Conservation (phyloP, 192 early-diverging fungal species). For the Backusella tuberculispora region DNA sequence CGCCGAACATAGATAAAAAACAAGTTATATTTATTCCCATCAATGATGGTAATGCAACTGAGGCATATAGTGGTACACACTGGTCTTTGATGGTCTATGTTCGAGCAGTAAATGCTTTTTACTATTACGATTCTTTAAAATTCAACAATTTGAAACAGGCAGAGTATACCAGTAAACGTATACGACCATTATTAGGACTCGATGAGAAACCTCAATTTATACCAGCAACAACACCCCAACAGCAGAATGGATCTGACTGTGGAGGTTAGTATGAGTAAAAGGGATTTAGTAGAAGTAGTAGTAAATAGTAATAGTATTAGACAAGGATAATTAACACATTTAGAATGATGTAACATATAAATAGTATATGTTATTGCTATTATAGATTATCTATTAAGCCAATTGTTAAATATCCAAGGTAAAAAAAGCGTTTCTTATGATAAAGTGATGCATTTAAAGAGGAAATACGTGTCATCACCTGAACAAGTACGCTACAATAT, state of each 20-base stretch:
- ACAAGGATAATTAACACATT: neutral
- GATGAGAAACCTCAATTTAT: neutral
- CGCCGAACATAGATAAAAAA: constrained; percentile 3
- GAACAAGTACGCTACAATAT: constrained; percentile 18
- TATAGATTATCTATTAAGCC: constrained; percentile 14
- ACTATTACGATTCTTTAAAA: constrained; percentile 33
- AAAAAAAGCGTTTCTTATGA: neutral
- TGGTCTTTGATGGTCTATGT: constrained; percentile 36
- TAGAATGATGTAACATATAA: neutral
- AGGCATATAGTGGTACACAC: constrained; percentile 30
- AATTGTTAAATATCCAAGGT: constrained; percentile 1
- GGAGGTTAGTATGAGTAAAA: constrained; percentile 13
- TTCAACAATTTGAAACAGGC: constrained; percentile 16
- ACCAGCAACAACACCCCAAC: constrained; percentile 24
- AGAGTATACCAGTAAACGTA: neutral
- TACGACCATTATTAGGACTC: constrained; percentile 3
- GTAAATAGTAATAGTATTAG: neutral
- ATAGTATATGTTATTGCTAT: constrained; percentile 25
- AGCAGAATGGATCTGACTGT: constrained; percentile 31
- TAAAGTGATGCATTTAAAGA: neutral
- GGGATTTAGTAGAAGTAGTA: neutral
- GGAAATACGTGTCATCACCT: neutral
- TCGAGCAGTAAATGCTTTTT: constrained; percentile 21
- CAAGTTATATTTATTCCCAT: constrained; percentile 31
- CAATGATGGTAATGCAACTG: constrained; percentile 23